Evolutionary conservation across 257 asterid genomes (phyloP).

Genomic region (Phtheirospermum japonicum): DNA sequence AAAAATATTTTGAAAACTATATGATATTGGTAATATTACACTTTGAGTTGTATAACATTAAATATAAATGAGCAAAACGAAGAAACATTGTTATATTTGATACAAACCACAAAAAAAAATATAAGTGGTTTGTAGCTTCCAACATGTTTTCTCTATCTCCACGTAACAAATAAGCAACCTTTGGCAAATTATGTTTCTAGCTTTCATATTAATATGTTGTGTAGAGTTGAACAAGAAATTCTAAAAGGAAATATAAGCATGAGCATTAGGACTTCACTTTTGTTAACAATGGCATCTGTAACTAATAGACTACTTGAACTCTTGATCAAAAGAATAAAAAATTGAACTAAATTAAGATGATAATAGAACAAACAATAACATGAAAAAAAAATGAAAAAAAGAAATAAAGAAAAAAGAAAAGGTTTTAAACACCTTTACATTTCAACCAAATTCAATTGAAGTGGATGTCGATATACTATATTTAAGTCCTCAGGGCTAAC

Average conservation of each 20-base stretch:
- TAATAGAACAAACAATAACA: not conserved
- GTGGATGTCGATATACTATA: not conserved
- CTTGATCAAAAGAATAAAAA: not conserved
- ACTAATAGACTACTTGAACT: not conserved
- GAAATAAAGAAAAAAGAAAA: not conserved
- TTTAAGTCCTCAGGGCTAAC: not conserved
- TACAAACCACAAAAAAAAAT: slow-evolving; percentile 9
- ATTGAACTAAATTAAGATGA: not conserved
- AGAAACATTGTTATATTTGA: slow-evolving; percentile 3
- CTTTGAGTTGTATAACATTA: not conserved
- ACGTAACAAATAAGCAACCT: not conserved
- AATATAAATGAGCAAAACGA: not conserved
- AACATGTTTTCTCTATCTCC: no score
- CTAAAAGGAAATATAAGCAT: not conserved
- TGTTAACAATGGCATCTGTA: not conserved
- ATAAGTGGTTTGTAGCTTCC: no score
- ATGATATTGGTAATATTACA: slow-evolving; percentile 1
- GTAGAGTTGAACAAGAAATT: not conserved
- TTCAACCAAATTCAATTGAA: not conserved
- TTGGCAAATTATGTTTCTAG: not conserved
- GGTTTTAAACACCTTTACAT: not conserved
- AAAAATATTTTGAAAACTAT: slow-evolving; percentile 2
- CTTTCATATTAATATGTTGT: not conserved
- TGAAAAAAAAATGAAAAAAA: no score
- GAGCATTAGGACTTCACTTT: not conserved